Conservation (phyloP, 768 basidiomycete genomes). For the Lentinula sp. region DNA sequence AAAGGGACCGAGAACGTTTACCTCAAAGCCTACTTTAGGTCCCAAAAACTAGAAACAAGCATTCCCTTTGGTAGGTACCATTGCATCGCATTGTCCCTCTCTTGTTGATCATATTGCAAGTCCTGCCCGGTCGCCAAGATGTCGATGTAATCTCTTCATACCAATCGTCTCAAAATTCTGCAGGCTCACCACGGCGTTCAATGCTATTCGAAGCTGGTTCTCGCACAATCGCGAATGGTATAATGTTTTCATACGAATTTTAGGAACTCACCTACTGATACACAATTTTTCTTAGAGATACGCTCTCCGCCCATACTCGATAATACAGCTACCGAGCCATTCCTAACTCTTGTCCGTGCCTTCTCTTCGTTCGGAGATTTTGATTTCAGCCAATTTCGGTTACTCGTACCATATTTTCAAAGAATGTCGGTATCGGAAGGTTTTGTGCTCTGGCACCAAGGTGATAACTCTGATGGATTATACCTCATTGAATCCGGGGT, state of each 20-base stretch:
- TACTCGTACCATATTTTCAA: constrained; percentile 68
- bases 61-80: constrained; percentile 35
- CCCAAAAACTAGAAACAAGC: constrained; percentile 50
- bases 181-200: constrained; percentile 59
- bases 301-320: constrained; percentile 25
- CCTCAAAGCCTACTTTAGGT: constrained; percentile 70
- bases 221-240: constrained; percentile 61
- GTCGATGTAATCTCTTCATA: constrained; percentile 40
- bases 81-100: not conserved
- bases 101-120: constrained; percentile 19
- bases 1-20: constrained; percentile 95
- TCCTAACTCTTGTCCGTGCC: constrained; percentile 69
- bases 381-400: constrained; percentile 49
- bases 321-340: constrained; percentile 45
- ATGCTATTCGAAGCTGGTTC: constrained; percentile 70
- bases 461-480: constrained; percentile 73
- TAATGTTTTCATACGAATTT: constrained; percentile 5
- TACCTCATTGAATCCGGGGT: constrained; percentile 89
- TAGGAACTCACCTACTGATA: not conserved
- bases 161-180: constrained; percentile 33
- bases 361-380: constrained; percentile 70
- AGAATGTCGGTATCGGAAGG: constrained; percentile 52
- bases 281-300: constrained; percentile 8
- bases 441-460: constrained; percentile 66
- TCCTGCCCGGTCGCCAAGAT: constrained; percentile 54